Percentiles rank a stretch among this genome's conserved stretches.
Evolutionary conservation across 2,329 filamentous ascomycete genomes (phyloP).

Genomic region (Diaporthe citrichinensis): DNA sequence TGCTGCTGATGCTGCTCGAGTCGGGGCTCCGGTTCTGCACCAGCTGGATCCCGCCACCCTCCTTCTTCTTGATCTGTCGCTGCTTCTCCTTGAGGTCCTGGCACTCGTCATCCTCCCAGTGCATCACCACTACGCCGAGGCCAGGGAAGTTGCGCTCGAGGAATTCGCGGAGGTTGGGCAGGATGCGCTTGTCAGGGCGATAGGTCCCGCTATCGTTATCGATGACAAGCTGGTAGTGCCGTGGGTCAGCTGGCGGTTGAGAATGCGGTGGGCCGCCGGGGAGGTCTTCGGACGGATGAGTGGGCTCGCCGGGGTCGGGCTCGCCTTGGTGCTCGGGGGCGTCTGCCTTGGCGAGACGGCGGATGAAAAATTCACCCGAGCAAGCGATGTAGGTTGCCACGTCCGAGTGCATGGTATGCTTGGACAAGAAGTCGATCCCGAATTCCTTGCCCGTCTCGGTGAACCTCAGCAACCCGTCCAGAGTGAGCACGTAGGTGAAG

Average conservation of each 20-base stretch:
- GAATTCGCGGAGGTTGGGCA: conserved; percentile 80
- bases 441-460: conserved; percentile 98
- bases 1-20: conserved; percentile 64
- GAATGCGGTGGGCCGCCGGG: conserved; percentile 61
- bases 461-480: conserved; percentile 89
- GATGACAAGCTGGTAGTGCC: conserved; percentile 86
- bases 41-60: conserved; percentile 66
- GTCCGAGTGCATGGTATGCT: conserved; percentile 97
- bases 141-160: conserved; percentile 82
- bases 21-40: conserved; percentile 70
- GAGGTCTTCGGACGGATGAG: conserved; percentile 66
- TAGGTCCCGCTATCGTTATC: conserved; percentile 98
- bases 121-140: conserved; percentile 79
- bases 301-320: conserved; percentile 58
- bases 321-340: conserved; percentile 53
- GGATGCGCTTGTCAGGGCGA: conserved; percentile 82
- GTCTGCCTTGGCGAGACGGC: conserved; percentile 70
- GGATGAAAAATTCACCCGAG: conserved; percentile 93
- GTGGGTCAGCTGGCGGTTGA: conserved; percentile 61
- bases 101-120: conserved; percentile 85
- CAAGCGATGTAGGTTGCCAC: conserved; percentile 93
- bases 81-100: conserved; percentile 83
- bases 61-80: conserved; percentile 78
- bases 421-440: conserved; percentile 91
- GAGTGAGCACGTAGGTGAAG: conserved; percentile 92